Percentiles rank a stretch among this genome's conserved stretches.
Evolutionary conservation across 1,139 yeast genomes (phyloP).

Genomic region (Zygoascus hellenicus): DNA sequence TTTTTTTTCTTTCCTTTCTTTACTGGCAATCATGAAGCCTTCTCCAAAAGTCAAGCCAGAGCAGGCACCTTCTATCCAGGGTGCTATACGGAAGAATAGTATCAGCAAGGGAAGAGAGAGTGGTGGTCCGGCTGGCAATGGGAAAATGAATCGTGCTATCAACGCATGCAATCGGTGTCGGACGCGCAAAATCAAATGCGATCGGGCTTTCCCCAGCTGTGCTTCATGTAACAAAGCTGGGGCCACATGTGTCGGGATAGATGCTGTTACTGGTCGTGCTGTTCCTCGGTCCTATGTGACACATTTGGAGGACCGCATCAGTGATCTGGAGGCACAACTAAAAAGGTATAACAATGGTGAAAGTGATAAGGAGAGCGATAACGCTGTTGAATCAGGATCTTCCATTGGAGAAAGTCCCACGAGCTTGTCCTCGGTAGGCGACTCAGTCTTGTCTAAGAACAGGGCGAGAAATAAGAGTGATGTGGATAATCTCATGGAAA

Average conservation of each 20-base stretch:
- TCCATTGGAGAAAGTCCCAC: too few species aligned
- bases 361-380: background rate
- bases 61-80: too few species aligned
- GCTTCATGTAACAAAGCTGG: constrained; percentile 61
- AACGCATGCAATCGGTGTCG: constrained; percentile 85
- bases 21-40: too few species aligned
- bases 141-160: constrained; percentile 34
- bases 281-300: constrained; percentile 76
- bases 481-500: constrained; percentile 25
- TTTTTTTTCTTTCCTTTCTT: too few species aligned
- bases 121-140: background rate
- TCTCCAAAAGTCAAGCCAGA: too few species aligned
- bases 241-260: constrained; percentile 73
- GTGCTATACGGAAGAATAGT: too few species aligned
- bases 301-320: constrained; percentile 62
- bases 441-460: background rate
- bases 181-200: constrained; percentile 72
- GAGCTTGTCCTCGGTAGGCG: background rate
- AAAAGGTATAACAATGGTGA: background rate
- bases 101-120: too few species aligned
- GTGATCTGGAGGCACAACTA: constrained; percentile 48
- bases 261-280: constrained; percentile 82
- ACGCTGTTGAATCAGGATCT: too few species aligned
- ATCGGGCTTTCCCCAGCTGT: constrained; percentile 77
- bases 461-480: constrained; percentile 2